phyloP scores from a whole-genome alignment of 495 filamentous ascomycete genomes.

The Lichina pygmaea region DNA sequence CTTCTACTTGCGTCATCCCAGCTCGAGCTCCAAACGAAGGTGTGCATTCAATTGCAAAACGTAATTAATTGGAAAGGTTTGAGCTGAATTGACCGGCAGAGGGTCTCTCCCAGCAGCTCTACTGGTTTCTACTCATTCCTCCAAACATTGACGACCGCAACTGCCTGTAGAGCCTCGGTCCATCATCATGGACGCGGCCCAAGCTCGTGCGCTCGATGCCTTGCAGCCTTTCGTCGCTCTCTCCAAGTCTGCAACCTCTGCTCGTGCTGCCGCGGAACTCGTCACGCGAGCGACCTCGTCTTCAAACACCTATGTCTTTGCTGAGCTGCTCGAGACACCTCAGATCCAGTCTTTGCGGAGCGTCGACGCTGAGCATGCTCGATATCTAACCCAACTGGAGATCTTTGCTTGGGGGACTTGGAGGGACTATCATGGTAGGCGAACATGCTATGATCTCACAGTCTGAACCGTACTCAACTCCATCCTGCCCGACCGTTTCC shows the following conservation, averaged over 20 bases:
- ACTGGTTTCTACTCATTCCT: no score
- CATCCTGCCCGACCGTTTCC: slow-evolving; percentile 1
- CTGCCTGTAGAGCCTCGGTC: neutral
- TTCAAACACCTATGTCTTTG: slow-evolving; percentile 79
- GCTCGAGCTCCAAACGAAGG: no score
- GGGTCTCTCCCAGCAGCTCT: no score
- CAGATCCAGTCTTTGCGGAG: slow-evolving; percentile 48
- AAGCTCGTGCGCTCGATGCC: slow-evolving; percentile 48
- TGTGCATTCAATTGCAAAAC: no score
- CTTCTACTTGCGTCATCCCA: no score
- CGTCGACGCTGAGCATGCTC: slow-evolving; percentile 20
- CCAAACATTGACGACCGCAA: no score
- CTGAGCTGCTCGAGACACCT: slow-evolving; percentile 63
- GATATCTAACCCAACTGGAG: slow-evolving; percentile 48
- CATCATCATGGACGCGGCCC: slow-evolving; percentile 46
- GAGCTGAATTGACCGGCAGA: no score
- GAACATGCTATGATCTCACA: no score
- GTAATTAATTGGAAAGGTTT: no score
- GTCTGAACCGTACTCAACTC: neutral
- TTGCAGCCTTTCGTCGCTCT: slow-evolving; percentile 74
- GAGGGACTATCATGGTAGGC: slow-evolving; percentile 37
- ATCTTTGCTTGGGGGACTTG: slow-evolving; percentile 91
- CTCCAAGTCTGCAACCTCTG: slow-evolving; percentile 58
- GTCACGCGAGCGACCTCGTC: slow-evolving; percentile 67
- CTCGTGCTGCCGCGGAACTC: slow-evolving; percentile 62